These are phyloP conservation scores for rapeseed (Brassica napus) DNA, from an alignment of 345 rosid genomes.

Conservation along the genomic window DNA sequence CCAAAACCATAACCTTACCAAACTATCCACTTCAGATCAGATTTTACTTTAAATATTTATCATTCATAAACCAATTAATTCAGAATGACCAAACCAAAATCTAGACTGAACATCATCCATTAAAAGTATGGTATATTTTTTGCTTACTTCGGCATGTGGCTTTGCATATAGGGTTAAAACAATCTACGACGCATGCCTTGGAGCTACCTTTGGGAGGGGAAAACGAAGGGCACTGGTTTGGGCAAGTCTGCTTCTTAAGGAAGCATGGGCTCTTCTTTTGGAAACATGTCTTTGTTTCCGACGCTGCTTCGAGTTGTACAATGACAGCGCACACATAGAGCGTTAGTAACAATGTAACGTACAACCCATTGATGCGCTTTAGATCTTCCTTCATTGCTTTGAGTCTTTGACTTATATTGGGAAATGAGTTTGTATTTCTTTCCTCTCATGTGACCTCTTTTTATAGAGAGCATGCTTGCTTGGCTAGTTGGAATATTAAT, in stretches of 20 bases:
- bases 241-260: constrained; percentile 40
- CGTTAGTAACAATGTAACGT: constrained; percentile 3
- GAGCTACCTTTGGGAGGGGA: constrained; percentile 36
- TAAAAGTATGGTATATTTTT: neutral
- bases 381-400: constrained; percentile 24
- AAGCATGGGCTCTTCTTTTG: constrained; percentile 40
- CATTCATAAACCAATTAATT: neutral
- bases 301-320: constrained; percentile 33
- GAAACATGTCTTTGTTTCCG: constrained; percentile 28
- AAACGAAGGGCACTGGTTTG: constrained; percentile 43
- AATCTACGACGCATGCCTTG: constrained; percentile 43
- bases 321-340: constrained; percentile 12
- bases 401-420: constrained; percentile 7
- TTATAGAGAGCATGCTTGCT: constrained; percentile 14
- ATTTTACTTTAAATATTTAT: neutral
- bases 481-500: constrained; percentile 15
- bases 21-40: neutral
- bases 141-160: constrained; percentile 42
- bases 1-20: neutral
- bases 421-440: neutral
- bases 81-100: neutral
- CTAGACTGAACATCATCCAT: neutral
- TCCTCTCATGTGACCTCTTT: constrained; percentile 17
- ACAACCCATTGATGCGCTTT: constrained; percentile 1
- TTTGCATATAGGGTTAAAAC: constrained; percentile 44